Evolutionary conservation across 129 eudicot genomes (phyloP).

Genomic region (Oenanthe sinensis): DNA sequence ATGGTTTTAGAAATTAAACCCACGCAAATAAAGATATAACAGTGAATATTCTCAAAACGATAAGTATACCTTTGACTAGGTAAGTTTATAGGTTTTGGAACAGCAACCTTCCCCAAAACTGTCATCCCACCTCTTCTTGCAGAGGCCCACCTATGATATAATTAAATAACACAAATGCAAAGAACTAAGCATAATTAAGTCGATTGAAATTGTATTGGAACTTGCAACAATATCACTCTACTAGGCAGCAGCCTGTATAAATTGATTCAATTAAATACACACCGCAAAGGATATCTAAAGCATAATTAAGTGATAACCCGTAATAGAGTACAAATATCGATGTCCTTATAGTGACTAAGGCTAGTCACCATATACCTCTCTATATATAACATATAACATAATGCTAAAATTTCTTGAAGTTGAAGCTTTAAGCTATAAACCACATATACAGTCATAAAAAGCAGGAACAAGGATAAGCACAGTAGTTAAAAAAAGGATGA

Average conservation of each 20-base stretch:
- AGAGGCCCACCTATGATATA: slow-evolving; percentile 57
- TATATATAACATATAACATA: not conserved
- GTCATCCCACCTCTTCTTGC: slow-evolving; percentile 97
- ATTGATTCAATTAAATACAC: not conserved
- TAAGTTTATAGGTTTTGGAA: slow-evolving; percentile 92
- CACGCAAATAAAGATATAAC: not conserved
- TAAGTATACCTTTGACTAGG: slow-evolving; percentile 81
- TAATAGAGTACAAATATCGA: not conserved
- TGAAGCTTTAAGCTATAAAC: not conserved
- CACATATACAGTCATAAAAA: not conserved
- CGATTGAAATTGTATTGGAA: not conserved
- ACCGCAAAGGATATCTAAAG: not conserved
- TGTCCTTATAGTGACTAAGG: not conserved
- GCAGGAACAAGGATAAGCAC: not conserved
- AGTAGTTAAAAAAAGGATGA: not conserved
- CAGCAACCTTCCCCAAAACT: slow-evolving; percentile 92
- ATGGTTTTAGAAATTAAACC: slow-evolving; percentile 17
- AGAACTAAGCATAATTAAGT: not conserved
- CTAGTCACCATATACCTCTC: not conserved
- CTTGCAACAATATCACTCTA: not conserved
- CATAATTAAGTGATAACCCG: too few relatives aligned
- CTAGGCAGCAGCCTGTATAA: not conserved
- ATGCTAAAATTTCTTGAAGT: not conserved
- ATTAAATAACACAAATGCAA: not conserved
- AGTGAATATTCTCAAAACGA: slow-evolving; percentile 3